Evolutionary conservation across 2,329 filamentous ascomycete genomes (phyloP).

Genomic region (Pseudogymnoascus sp.): DNA sequence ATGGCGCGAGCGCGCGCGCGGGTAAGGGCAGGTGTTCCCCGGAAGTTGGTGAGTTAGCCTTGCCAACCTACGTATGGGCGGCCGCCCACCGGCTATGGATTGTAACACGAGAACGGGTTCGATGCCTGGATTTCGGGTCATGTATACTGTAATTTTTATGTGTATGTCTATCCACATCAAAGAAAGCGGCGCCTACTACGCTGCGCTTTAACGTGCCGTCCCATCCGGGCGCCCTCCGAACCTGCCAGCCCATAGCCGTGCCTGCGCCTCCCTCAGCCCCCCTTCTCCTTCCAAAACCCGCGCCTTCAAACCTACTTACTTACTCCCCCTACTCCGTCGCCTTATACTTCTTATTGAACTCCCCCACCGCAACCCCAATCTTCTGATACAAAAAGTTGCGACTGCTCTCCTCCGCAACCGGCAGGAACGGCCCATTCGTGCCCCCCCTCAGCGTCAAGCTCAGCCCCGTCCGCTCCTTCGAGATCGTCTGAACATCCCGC

Average conservation of each 20-base stretch:
- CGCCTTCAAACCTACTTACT: background rate
- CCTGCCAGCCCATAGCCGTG: background rate
- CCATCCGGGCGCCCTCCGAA: background rate
- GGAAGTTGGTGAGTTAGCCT: background rate
- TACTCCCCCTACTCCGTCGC: conserved; percentile 22
- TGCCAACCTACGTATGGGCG: background rate
- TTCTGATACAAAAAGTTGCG: conserved; percentile 56
- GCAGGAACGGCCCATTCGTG: conserved; percentile 89
- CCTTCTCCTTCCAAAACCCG: background rate
- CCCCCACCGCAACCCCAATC: conserved; percentile 57
- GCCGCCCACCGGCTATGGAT: background rate
- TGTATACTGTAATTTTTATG: conserved; percentile 2
- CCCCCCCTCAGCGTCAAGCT: conserved; percentile 82
- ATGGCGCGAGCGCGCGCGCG: background rate
- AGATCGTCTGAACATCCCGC: conserved; percentile 94
- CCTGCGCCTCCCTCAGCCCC: background rate
- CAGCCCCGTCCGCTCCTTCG: conserved; percentile 91
- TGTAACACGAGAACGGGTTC: background rate
- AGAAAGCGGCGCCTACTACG: background rate
- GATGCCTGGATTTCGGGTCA: background rate
- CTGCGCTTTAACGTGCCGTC: background rate
- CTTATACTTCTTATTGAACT: conserved; percentile 54
- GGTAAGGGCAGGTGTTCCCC: background rate
- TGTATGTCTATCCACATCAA: background rate
- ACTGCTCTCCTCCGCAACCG: conserved; percentile 78